Percentiles rank a stretch among this genome's conserved stretches.
Conservation (phyloP, 2,329 filamentous ascomycete species). For the Penicillium sp. region DNA sequence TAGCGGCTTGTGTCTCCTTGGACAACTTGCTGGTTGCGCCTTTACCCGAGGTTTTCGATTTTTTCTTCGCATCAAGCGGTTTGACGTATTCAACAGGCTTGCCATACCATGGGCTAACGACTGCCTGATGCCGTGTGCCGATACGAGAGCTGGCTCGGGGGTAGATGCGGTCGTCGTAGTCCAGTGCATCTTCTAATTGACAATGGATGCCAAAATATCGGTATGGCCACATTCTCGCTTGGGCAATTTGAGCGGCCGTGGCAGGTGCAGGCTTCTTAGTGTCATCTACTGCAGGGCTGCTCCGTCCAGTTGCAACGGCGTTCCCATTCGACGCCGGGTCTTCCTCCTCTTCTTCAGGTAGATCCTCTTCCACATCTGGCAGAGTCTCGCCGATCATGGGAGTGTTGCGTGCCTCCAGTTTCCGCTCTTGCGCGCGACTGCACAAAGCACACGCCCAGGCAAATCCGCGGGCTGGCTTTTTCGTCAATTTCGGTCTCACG, state of each 20-base stretch:
- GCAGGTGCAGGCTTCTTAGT: conserved; percentile 55
- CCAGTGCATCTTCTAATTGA: conserved; percentile 87
- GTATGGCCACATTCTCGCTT: conserved; percentile 94
- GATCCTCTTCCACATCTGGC: conserved; percentile 59
- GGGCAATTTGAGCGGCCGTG: conserved; percentile 83
- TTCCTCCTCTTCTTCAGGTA: conserved; percentile 63
- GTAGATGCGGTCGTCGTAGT: conserved; percentile 97
- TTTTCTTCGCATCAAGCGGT: conserved; percentile 78
- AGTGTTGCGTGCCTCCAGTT: conserved; percentile 83
- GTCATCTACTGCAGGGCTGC: conserved; percentile 56
- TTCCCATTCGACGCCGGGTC: conserved; percentile 51
- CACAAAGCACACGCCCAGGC: conserved; percentile 97
- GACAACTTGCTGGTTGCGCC: conserved; percentile 74
- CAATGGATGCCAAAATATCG: conserved; percentile 94
- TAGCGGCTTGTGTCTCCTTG: conserved; percentile 73
- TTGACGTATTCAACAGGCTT: conserved; percentile 87
- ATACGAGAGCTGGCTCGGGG: conserved; percentile 89
- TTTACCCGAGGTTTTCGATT: conserved; percentile 56
- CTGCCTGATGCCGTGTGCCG: conserved; percentile 86
- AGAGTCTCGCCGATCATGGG: conserved; percentile 60
- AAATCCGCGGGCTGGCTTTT: conserved; percentile 95
- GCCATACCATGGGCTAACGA: conserved; percentile 79
- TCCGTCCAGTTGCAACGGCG: conserved; percentile 57
- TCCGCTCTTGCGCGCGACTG: conserved; percentile 91
- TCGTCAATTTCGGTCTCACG: conserved; percentile 83